Evolutionary conservation across 2,329 filamentous ascomycete species (phyloP).

Genomic region (Fusarium verrucosum): DNA sequence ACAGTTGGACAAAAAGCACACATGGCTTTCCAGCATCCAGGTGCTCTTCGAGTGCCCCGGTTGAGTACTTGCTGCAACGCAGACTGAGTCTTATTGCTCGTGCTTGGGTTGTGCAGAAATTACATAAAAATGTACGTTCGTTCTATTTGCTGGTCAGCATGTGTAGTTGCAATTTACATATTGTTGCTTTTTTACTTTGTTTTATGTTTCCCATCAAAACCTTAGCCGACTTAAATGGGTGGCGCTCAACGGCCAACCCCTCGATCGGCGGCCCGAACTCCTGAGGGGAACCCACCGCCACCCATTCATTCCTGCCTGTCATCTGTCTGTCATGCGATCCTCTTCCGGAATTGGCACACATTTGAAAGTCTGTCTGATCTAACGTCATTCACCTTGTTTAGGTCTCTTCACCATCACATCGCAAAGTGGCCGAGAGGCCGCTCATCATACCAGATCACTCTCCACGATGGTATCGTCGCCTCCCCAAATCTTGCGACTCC

Average conservation of each 20-base stretch:
- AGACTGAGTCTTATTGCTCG: slow-evolving; percentile 48
- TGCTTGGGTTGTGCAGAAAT: slow-evolving; percentile 46
- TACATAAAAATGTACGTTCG: slow-evolving; percentile 38
- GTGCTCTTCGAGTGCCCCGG: slow-evolving; percentile 45
- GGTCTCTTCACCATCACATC: slow-evolving; percentile 30
- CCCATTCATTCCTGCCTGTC: too few species aligned
- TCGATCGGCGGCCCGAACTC: slow-evolving; percentile 38
- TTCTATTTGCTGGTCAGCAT: slow-evolving; percentile 4
- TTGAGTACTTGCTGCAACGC: slow-evolving; percentile 41
- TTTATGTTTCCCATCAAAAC: slow-evolving; percentile 19
- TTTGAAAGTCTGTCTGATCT: slow-evolving; percentile 36
- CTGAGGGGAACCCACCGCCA: slow-evolving; percentile 40
- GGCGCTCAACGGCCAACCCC: slow-evolving; percentile 40
- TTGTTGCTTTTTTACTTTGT: slow-evolving; percentile 3
- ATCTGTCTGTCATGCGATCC: slow-evolving; percentile 18
- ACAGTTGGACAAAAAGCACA: slow-evolving; percentile 54
- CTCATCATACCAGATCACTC: slow-evolving; percentile 41
- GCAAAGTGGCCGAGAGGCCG: slow-evolving; percentile 28
- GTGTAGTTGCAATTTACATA: slow-evolving; percentile 1
- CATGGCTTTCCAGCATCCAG: slow-evolving; percentile 51
- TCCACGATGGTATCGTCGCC: slow-evolving; percentile 51
- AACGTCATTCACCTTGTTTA: slow-evolving; percentile 32
- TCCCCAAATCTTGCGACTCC: slow-evolving; percentile 39
- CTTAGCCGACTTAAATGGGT: slow-evolving; percentile 33
- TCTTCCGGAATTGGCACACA: slow-evolving; percentile 28